Evolutionary conservation across 1,284 basidiomycete genomes (phyloP).

Genomic region (Rugosomyces carneus): DNA sequence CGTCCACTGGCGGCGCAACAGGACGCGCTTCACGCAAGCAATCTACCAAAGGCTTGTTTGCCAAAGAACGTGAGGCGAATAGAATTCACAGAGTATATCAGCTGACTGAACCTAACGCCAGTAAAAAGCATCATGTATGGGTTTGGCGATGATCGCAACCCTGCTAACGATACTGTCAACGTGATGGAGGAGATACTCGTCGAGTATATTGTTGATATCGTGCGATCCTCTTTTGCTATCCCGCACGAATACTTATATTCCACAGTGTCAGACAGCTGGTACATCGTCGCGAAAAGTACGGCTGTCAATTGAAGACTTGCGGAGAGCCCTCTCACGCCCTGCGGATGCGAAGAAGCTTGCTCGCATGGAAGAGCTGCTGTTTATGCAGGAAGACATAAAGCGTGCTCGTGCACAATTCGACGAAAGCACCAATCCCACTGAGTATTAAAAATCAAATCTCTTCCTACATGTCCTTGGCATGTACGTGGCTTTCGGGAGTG

Average conservation of each 20-base stretch:
- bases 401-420: conserved; percentile 78
- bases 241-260: conserved; percentile 3
- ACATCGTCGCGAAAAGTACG: conserved; percentile 64
- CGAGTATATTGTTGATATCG: conserved; percentile 87
- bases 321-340: conserved; percentile 66
- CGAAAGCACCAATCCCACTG: conserved; percentile 48
- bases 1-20: conserved; percentile 32
- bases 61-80: conserved; percentile 66
- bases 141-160: conserved; percentile 89
- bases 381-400: conserved; percentile 90
- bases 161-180: conserved; percentile 79
- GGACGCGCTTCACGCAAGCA: conserved; percentile 49
- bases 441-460: conserved; percentile 23
- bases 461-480: not conserved
- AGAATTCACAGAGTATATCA: not conserved
- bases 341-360: conserved; percentile 84
- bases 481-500: conserved; percentile 1
- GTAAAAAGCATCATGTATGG: conserved; percentile 90
- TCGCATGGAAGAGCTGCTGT: conserved; percentile 81
- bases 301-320: conserved; percentile 74
- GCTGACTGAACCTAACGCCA: conserved; percentile 24
- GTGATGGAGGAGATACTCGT: conserved; percentile 94
- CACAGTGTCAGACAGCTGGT: conserved; percentile 67
- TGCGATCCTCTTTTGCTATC: conserved; percentile 33
- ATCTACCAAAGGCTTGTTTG: conserved; percentile 65